Base-by-base conservation (phyloP, 805 yeast species). In the Teunomyces lycoperdinae region DNA sequence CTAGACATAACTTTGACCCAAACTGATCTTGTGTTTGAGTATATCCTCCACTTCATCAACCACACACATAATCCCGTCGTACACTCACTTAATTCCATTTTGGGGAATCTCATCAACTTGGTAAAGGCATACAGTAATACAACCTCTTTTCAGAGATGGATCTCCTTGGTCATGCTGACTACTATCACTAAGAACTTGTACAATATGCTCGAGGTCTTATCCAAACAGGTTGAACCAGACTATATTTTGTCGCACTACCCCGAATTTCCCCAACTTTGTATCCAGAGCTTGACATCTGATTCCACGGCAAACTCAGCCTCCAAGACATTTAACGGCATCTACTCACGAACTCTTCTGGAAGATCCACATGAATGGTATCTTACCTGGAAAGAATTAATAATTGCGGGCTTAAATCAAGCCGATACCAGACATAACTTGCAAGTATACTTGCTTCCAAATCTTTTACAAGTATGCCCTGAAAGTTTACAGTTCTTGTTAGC, bases 51-150 rank as follows among this genome's bases (percentile, higher is more conserved):
- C 53, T 83, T 79, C 60, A 83, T 90, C 83, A 81, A 80, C 45
- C 87, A 84, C 44, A 78, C 87, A 1, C 83, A 85, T 4, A 81
- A 87, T 2, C 83, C 95, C 0, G 62, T 87, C 26, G 81, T 85
- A 5, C 87, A 85, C 58, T 84, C 95, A 0, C 62, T 88, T 45
- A 77, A 73, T 46, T 87, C 81, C 29, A 58, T 89, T 41, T 77
- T 89, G 42, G 46, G 62, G 2, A 88, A 84, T 54, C 58, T 84
- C 43, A 61, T 66, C 40, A 54, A 58, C 38, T 48, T 50, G 13
- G 47, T 44, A 5, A 45, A 28, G 54, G 48, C 9, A 38, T 26
- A 29, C 14, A 38, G 39, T 0, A 52, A 58, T 13, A 53, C 60
- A 34, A 39, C 49, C 0, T 42, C 74, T 1, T 66, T 74, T 14